Conservation (phyloP, 1,284 basidiomycete species). For the Chalciporus sp. region DNA sequence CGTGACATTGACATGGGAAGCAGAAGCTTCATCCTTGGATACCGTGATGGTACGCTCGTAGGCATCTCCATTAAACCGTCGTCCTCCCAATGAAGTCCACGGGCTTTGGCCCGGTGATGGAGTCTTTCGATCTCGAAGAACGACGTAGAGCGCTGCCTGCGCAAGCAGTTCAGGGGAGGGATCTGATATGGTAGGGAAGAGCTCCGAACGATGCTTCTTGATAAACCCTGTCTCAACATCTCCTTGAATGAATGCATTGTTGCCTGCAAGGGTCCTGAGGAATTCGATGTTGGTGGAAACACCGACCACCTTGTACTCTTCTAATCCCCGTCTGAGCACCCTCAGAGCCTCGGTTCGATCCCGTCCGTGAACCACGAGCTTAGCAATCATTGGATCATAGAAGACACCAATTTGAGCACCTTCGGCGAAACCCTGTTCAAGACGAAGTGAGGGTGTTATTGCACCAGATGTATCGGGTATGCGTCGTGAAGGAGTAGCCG, state of each 20-base stretch:
- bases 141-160: conserved; percentile 77
- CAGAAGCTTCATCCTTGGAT: conserved; percentile 49
- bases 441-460: conserved; percentile 67
- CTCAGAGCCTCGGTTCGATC: conserved; percentile 87
- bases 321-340: conserved; percentile 77
- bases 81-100: conserved; percentile 70
- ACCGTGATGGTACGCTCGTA: conserved; percentile 63
- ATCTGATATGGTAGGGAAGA: conserved; percentile 66
- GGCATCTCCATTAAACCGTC: conserved; percentile 76
- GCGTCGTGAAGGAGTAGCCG: conserved; percentile 37
- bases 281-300: conserved; percentile 93
- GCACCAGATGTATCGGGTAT: conserved; percentile 42
- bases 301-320: conserved; percentile 89
- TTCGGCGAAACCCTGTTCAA: conserved; percentile 90
- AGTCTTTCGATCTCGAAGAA: conserved; percentile 61
- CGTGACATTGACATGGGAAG: conserved; percentile 46
- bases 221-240: conserved; percentile 95
- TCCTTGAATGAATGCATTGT: conserved; percentile 76
- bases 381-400: conserved; percentile 95
- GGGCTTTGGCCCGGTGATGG: conserved; percentile 39
- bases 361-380: conserved; percentile 87
- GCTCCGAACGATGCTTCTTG: conserved; percentile 77
- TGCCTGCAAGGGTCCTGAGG: conserved; percentile 74
- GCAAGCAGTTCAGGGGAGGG: conserved; percentile 69
- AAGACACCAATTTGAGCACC: conserved; percentile 90